Conservation (phyloP, 2,329 filamentous ascomycete genomes). For the Monosporascus sp. region DNA sequence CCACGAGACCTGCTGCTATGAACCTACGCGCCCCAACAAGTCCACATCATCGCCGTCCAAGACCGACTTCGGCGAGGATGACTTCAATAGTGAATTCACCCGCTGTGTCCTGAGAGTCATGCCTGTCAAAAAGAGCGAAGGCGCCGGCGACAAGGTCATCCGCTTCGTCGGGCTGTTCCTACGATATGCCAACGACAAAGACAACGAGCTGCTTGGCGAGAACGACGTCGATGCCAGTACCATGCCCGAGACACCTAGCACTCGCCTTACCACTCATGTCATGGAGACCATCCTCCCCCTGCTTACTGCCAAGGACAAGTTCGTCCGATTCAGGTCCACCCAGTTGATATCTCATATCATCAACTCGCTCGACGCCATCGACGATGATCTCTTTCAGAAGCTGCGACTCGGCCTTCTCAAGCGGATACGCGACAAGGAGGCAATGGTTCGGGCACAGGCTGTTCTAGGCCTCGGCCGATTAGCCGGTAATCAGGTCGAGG, state of each 20-base stretch:
- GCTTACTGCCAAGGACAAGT: slow-evolving; percentile 86
- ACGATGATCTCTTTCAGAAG: slow-evolving; percentile 83
- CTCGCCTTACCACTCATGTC: slow-evolving; percentile 69
- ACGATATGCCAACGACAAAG: slow-evolving; percentile 63
- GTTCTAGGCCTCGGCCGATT: slow-evolving; percentile 84
- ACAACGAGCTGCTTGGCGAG: slow-evolving; percentile 62
- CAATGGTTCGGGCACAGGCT: slow-evolving; percentile 86
- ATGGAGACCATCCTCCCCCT: slow-evolving; percentile 70
- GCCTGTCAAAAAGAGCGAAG: slow-evolving; percentile 86
- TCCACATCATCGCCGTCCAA: slow-evolving; percentile 39
- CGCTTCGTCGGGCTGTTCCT: slow-evolving; percentile 87
- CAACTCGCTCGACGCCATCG: slow-evolving; percentile 86
- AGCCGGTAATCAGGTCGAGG: slow-evolving; percentile 71
- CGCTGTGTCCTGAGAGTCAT: slow-evolving; percentile 78
- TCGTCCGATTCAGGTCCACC: slow-evolving; percentile 81
- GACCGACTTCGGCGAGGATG: slow-evolving; percentile 70
- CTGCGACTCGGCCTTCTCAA: slow-evolving; percentile 75
- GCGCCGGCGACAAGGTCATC: slow-evolving; percentile 77
- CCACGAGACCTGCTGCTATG: slow-evolving; percentile 77
- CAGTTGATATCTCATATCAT: slow-evolving; percentile 88
- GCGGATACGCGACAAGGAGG: slow-evolving; percentile 88
- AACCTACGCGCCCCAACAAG: slow-evolving; percentile 49
- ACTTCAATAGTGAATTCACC: slow-evolving; percentile 82
- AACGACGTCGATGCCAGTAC: slow-evolving; percentile 64
- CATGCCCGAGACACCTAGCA: slow-evolving; percentile 78